phyloP scores from a whole-genome alignment of 805 yeast species.

The Myxozyma kluyveri region DNA sequence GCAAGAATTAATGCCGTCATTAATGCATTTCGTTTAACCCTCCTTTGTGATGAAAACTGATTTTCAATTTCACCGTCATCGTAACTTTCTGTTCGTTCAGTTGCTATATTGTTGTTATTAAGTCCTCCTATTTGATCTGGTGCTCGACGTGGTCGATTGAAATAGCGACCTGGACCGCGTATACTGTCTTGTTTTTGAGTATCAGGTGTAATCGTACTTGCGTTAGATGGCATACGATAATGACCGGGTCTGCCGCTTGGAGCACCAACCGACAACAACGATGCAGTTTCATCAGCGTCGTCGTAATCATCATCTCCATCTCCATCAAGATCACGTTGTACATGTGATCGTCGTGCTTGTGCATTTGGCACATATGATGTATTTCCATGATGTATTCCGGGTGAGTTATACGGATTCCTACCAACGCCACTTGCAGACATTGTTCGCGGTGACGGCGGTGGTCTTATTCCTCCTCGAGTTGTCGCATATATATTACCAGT shows the following conservation, averaged over 20 bases:
- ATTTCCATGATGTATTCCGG: constrained; percentile 48
- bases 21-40: constrained; percentile 14
- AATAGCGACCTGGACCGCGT: not conserved
- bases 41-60: not conserved
- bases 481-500: not conserved
- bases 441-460: constrained; percentile 8
- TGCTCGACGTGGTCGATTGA: not conserved
- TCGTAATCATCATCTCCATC: constrained; percentile 52
- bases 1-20: constrained; percentile 11
- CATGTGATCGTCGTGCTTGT: constrained; percentile 46
- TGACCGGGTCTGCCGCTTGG: not conserved
- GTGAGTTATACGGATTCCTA: constrained; percentile 45
- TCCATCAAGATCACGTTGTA: constrained; percentile 40
- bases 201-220: not conserved
- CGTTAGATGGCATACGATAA: not conserved
- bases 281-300: constrained; percentile 39
- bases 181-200: not conserved
- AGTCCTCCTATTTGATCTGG: not conserved
- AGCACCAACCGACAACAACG: constrained; percentile 24
- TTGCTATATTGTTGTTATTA: not conserved
- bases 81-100: not conserved
- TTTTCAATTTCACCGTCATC: not conserved
- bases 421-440: not conserved
- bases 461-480: constrained; percentile 40
- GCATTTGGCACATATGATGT: constrained; percentile 1